Conservation (phyloP, 306 rosid species). For the Pyrus communis region DNA sequence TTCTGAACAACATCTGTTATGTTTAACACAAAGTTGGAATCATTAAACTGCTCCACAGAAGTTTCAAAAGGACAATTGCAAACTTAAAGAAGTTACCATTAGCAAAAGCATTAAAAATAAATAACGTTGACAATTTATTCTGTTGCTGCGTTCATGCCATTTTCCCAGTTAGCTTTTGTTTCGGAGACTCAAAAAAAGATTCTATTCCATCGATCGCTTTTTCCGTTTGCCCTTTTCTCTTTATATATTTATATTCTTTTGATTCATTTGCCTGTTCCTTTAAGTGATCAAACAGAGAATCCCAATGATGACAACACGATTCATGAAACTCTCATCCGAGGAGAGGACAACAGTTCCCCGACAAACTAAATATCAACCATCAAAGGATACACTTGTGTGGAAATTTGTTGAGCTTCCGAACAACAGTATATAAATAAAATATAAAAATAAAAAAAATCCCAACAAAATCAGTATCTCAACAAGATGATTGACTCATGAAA, state of each 20-base stretch:
- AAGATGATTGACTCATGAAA: neutral
- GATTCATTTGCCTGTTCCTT: too few species aligned
- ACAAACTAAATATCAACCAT: neutral
- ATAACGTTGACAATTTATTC: too few species aligned
- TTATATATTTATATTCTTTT: too few species aligned
- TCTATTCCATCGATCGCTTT: too few species aligned
- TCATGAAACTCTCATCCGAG: constrained; percentile 6
- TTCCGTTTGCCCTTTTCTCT: too few species aligned
- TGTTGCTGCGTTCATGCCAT: neutral
- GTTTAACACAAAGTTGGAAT: neutral
- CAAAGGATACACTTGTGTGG: neutral
- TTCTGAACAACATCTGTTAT: constrained; percentile 38
- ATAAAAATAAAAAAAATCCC: neutral
- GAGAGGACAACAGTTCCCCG: neutral
- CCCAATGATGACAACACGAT: neutral
- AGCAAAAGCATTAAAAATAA: neutral
- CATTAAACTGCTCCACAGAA: neutral
- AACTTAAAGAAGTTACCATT: neutral
- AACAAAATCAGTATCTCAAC: neutral
- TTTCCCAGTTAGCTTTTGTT: too few species aligned
- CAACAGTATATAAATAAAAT: too few species aligned
- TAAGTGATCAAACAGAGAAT: too few species aligned
- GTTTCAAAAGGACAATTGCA: neutral
- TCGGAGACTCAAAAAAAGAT: too few species aligned
- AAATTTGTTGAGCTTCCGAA: neutral